Percentiles rank a stretch among this genome's conserved stretches.
phyloP scores from a whole-genome alignment of 306 rosid species.

The Fragaria iinumae region DNA sequence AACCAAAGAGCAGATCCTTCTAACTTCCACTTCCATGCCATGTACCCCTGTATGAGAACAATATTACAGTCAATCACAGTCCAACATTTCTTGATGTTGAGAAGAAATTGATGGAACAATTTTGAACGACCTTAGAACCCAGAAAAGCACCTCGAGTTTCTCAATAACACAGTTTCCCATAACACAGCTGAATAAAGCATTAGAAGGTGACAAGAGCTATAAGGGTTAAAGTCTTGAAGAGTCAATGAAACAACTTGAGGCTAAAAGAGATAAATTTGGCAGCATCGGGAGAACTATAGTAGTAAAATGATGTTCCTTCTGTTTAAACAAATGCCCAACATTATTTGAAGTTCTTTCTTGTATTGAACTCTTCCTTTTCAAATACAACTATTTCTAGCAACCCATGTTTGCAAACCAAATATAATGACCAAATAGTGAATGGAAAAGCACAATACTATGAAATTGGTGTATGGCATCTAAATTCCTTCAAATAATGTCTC shows the following conservation, averaged over 20 bases:
- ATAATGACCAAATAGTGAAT: not conserved
- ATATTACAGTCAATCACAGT: not conserved
- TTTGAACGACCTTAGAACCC: not conserved
- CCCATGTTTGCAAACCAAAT: not conserved
- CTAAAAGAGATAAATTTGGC: not conserved
- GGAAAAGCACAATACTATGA: not conserved
- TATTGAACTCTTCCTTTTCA: not conserved
- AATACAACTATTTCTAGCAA: not conserved
- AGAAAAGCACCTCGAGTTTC: not conserved
- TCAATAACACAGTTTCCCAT: not conserved
- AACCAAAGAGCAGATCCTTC: not conserved
- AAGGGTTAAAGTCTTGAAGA: not conserved
- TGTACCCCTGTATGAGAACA: constrained; percentile 15
- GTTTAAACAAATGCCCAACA: not conserved
- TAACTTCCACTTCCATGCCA: not conserved
- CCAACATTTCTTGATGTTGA: not conserved
- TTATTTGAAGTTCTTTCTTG: not conserved
- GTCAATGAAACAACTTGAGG: not conserved
- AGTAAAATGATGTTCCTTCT: not conserved
- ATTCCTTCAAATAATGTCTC: not conserved
- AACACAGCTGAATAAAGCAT: not conserved
- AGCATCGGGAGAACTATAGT: not conserved
- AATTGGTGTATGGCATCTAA: not conserved
- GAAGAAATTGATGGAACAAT: constrained; percentile 1
- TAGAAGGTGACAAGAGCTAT: not conserved